phyloP scores from a whole-genome alignment of 2,329 filamentous ascomycete genomes.

The Akanthomyces muscarius region DNA sequence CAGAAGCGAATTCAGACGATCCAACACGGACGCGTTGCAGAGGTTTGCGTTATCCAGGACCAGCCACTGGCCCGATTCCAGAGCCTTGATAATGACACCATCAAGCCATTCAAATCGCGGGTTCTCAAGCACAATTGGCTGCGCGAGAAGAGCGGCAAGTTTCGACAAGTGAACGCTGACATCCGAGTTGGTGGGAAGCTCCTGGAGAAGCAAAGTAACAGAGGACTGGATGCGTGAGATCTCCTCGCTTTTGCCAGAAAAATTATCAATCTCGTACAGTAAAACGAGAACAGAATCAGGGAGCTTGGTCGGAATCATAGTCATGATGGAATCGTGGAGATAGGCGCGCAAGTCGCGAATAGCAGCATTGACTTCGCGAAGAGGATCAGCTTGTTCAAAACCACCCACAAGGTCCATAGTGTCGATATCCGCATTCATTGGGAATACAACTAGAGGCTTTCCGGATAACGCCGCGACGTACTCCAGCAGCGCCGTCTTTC shows the following conservation, averaged over 20 bases:
- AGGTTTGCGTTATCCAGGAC: constrained; percentile 96
- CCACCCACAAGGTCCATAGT: constrained; percentile 96
- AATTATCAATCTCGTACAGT: constrained; percentile 45
- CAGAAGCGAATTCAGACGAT: constrained; percentile 88
- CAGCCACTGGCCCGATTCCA: constrained; percentile 84
- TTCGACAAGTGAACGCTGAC: constrained; percentile 46
- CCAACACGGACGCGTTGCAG: constrained; percentile 90
- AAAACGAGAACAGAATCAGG: constrained; percentile 47
- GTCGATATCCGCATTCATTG: constrained; percentile 92
- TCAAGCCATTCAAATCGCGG: constrained; percentile 96
- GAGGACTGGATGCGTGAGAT: constrained; percentile 36
- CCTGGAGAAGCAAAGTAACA: constrained; percentile 37
- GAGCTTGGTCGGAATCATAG: constrained; percentile 43
- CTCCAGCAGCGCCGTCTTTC: constrained; percentile 77
- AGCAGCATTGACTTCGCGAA: constrained; percentile 62
- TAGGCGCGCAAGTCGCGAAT: constrained; percentile 48
- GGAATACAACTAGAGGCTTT: constrained; percentile 72
- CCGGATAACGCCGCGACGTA: constrained; percentile 78
- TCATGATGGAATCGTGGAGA: constrained; percentile 48
- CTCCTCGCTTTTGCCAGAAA: constrained; percentile 35
- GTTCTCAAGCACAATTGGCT: constrained; percentile 57
- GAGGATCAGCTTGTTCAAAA: constrained; percentile 88
- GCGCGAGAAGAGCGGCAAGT: constrained; percentile 47
- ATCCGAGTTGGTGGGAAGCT: constrained; percentile 41
- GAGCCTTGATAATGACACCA: constrained; percentile 81